Conservation (phyloP, 2,329 filamentous ascomycete species). For the Truncatella angustata region DNA sequence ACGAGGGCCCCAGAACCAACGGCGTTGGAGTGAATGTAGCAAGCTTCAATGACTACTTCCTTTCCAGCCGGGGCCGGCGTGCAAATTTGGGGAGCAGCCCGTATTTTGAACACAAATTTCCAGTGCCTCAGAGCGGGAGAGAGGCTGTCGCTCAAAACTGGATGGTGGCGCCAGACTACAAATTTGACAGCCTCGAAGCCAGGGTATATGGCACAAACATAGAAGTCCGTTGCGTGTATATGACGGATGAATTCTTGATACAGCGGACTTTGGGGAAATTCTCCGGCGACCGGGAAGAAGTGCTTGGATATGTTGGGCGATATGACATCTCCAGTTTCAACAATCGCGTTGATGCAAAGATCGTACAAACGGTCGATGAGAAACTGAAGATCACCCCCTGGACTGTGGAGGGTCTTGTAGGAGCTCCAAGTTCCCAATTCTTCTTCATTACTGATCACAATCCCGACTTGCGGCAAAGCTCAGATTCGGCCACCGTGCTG, state of each 20-base stretch:
- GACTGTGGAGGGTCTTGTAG: neutral
- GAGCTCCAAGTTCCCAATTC: neutral
- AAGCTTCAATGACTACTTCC: neutral
- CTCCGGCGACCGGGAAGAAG: too few relatives aligned
- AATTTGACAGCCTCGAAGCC: neutral
- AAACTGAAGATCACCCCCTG: neutral
- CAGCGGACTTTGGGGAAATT: neutral
- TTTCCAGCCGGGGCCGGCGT: neutral
- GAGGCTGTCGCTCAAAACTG: too few relatives aligned
- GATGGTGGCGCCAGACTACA: slow-evolving; percentile 1
- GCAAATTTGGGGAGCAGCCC: neutral
- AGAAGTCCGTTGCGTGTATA: neutral
- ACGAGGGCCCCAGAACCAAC: neutral
- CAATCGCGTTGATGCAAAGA: neutral
- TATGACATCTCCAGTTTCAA: neutral
- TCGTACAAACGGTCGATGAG: neutral
- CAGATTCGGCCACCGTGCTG: neutral
- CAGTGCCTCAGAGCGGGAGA: too few relatives aligned
- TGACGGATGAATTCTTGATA: neutral
- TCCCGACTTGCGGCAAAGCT: too few relatives aligned
- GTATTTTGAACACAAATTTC: neutral
- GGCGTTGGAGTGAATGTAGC: neutral
- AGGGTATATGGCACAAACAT: neutral
- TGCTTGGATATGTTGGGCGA: too few relatives aligned
- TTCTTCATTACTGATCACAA: neutral